phyloP scores from a whole-genome alignment of 805 yeast genomes.

The Yarrowia osloensis region DNA sequence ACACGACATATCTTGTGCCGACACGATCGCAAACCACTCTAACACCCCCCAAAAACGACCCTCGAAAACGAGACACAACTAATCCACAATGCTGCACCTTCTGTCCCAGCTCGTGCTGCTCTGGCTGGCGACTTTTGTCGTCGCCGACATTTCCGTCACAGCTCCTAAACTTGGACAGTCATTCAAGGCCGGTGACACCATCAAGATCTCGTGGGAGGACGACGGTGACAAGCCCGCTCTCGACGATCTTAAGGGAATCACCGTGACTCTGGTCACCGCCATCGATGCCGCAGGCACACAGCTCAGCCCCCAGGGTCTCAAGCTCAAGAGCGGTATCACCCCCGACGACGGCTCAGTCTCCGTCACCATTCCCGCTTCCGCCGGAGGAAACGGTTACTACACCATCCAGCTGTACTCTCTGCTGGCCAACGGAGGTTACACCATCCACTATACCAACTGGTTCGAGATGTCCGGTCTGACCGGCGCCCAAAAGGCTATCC shows the following conservation, averaged over 20 bases:
- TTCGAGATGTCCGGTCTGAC: slow-evolving; percentile 70
- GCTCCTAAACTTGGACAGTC: slow-evolving; percentile 48
- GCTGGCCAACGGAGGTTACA: slow-evolving; percentile 46
- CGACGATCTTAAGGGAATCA: slow-evolving; percentile 48
- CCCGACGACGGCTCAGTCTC: slow-evolving; percentile 3
- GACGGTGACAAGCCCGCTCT: slow-evolving; percentile 54
- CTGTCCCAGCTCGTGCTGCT: slow-evolving; percentile 31
- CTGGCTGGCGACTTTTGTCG: slow-evolving; percentile 35
- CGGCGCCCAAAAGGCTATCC: slow-evolving; percentile 55
- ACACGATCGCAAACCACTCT: neutral
- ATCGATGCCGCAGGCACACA: slow-evolving; percentile 14
- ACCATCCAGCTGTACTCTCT: slow-evolving; percentile 69
- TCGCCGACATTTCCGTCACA: slow-evolving; percentile 53
- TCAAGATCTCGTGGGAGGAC: slow-evolving; percentile 59
- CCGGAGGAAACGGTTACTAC: slow-evolving; percentile 66
- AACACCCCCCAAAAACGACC: neutral
- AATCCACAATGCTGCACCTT: slow-evolving; percentile 26
- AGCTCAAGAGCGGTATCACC: slow-evolving; percentile 5
- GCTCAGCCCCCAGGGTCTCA: slow-evolving; percentile 1
- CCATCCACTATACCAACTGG: slow-evolving; percentile 69
- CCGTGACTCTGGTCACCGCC: slow-evolving; percentile 71
- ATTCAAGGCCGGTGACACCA: slow-evolving; percentile 44
- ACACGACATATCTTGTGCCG: neutral
- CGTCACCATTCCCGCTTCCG: slow-evolving; percentile 38
- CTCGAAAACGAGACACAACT: neutral